Evolutionary conservation across 2,329 filamentous ascomycete species (phyloP), one percentile per base, ranked within the genome.

Genomic region (Plenodomus lindquistii): DNA sequence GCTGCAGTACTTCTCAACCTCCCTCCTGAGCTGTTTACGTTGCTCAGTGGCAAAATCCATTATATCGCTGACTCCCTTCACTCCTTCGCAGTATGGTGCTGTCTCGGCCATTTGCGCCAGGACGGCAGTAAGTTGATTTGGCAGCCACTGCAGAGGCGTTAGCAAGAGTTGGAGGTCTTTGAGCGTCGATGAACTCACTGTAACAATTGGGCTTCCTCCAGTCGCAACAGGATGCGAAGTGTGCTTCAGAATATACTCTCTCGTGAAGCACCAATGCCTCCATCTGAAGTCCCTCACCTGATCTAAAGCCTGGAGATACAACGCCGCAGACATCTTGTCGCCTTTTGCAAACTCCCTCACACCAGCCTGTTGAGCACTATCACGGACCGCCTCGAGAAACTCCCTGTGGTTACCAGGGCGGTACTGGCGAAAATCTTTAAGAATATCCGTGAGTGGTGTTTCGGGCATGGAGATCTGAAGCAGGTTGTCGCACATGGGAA

Each of bases 401-500:
- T 87, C 84, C 36, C 91, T 85, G 71, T 97, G 93, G 63, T 95
- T 93, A 44, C 87, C 88, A 2, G 93, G 93, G 0, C 93, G 83
- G 73, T 97, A 97, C 66, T 87, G 81, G 54, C 92, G 84, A 79
- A 97, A 97, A 71, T 97, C 93, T 56, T 85, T 79, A 17, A 97
- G 81, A 68, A 96, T 96, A 46, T 87, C 85, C 0, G 92, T 97
- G 38, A 97, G 83, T 0, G 93, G 93, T 4, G 91, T 97, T 44
- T 85, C 77, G 1, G 93, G 93, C 91, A 97, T 96, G 54, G 85
- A 80, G 37, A 97, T 86, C 69, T 94, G 83, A 48, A 94, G 81
- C 42, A 97, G 81, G 70, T 93, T 92, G 72, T 97, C 93, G 65
- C 93, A 85, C 3, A 97, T 83, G 2, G 93, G 92, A 45, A 96